phyloP scores from a whole-genome alignment of 2,329 filamentous ascomycete genomes.

The Alternaria gansuensis region DNA sequence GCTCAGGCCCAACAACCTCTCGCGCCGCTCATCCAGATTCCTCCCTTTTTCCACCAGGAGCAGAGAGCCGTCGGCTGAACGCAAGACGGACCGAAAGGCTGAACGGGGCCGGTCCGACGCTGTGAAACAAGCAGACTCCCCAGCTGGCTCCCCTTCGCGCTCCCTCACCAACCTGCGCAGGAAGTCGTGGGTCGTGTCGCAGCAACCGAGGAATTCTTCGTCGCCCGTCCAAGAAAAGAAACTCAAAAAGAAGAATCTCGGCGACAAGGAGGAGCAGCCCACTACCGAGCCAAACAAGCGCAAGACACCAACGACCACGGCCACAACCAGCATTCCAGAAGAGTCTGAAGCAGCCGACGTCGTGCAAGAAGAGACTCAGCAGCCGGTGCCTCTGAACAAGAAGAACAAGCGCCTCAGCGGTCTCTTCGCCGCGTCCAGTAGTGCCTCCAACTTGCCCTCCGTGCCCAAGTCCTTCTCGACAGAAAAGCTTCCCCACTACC shows the following conservation, averaged over 20 bases:
- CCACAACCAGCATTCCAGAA: constrained; percentile 44
- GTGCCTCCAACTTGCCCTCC: constrained; percentile 50
- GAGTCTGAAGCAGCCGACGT: constrained; percentile 35
- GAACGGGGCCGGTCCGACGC: constrained; percentile 40
- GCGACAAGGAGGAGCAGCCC: constrained; percentile 27
- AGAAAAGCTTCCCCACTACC: constrained; percentile 54
- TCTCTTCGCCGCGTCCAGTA: constrained; percentile 41
- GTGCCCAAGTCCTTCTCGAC: constrained; percentile 61
- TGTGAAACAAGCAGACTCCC: constrained; percentile 38
- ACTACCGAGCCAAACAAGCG: constrained; percentile 36
- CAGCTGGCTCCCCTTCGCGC: constrained; percentile 41
- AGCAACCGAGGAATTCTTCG: constrained; percentile 23
- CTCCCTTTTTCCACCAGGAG: constrained; percentile 48
- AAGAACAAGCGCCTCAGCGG: constrained; percentile 50
- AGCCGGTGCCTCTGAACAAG: constrained; percentile 42
- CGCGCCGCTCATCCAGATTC: constrained; percentile 50
- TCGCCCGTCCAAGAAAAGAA: constrained; percentile 32
- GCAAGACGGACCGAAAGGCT: constrained; percentile 38
- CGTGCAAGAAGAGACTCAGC: constrained; percentile 35
- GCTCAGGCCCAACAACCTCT: constrained; percentile 42
- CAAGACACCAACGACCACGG: constrained; percentile 35
- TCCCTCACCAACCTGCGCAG: constrained; percentile 48
- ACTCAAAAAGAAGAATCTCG: constrained; percentile 29
- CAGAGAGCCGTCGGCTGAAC: constrained; percentile 45
- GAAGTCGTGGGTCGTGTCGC: constrained; percentile 49